phyloP scores from a whole-genome alignment of 441 rosid genomes.

The Gossypium lobatum region DNA sequence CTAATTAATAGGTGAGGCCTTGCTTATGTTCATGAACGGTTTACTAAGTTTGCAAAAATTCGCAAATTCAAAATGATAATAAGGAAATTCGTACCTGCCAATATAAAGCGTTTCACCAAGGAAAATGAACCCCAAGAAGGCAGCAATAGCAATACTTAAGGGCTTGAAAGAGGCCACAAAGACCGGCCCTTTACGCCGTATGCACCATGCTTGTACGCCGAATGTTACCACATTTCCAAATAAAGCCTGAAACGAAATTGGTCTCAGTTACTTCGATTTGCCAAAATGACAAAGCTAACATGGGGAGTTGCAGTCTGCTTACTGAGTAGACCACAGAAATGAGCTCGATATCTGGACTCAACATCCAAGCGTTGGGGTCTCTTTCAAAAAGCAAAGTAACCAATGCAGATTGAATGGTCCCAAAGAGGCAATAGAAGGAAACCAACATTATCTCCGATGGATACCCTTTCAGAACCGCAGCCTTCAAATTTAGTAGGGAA shows the following conservation, averaged over 20 bases:
- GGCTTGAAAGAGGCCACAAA: constrained; percentile 59
- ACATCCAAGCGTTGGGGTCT: constrained; percentile 40
- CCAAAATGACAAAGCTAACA: not conserved
- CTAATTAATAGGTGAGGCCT: not conserved
- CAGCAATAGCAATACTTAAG: constrained; percentile 33
- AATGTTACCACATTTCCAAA: constrained; percentile 33
- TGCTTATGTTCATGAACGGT: not conserved
- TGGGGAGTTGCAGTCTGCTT: constrained; percentile 10
- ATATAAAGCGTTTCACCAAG: constrained; percentile 33
- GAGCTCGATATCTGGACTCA: constrained; percentile 31
- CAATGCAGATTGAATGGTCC: constrained; percentile 34
- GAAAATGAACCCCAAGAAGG: constrained; percentile 39
- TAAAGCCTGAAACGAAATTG: constrained; percentile 30
- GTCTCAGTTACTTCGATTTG: not conserved
- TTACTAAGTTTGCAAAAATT: not conserved
- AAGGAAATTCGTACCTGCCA: constrained; percentile 31
- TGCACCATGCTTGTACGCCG: constrained; percentile 33
- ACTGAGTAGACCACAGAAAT: constrained; percentile 34
- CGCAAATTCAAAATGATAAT: not conserved
- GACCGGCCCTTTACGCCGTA: constrained; percentile 42
- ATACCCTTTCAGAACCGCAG: constrained; percentile 37
- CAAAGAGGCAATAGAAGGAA: constrained; percentile 40
- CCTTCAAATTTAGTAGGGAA: constrained; percentile 24
- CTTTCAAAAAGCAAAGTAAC: constrained; percentile 36
- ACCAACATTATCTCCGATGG: constrained; percentile 38